A percentile compares a stretch with the other conserved stretches of the same genome.
Conservation (phyloP, 352 stramenopile species). For the Phytophthora agathidicida region DNA sequence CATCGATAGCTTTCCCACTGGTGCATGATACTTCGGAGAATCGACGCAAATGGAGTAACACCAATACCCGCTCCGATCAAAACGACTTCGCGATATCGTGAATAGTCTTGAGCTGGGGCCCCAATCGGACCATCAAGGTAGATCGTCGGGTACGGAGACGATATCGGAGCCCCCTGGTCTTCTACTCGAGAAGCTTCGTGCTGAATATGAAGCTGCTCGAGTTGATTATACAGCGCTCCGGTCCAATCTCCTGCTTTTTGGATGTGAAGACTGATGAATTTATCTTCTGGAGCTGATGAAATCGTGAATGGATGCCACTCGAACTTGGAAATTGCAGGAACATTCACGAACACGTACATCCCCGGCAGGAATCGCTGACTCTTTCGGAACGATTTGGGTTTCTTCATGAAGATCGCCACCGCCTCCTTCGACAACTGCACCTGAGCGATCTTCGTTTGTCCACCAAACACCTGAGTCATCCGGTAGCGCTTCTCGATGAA, state of each 20-base stretch:
- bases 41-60: slow-evolving; percentile 76
- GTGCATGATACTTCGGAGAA: slow-evolving; percentile 72
- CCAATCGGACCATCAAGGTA: slow-evolving; percentile 68
- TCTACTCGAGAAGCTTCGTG: slow-evolving; percentile 34
- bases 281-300: slow-evolving; percentile 80
- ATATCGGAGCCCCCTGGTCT: slow-evolving; percentile 23
- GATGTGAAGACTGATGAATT: slow-evolving; percentile 73
- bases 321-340: slow-evolving; percentile 73
- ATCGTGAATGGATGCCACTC: slow-evolving; percentile 93
- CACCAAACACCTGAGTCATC: slow-evolving; percentile 57
- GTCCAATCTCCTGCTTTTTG: slow-evolving; percentile 77
- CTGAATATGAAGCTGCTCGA: slow-evolving; percentile 44
- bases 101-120: slow-evolving; percentile 69
- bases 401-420: slow-evolving; percentile 71
- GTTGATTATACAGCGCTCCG: slow-evolving; percentile 47
- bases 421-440: slow-evolving; percentile 62
- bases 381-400: slow-evolving; percentile 57
- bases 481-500: slow-evolving; percentile 67
- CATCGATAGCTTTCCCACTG: slow-evolving; percentile 69
- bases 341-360: slow-evolving; percentile 88
- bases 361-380: slow-evolving; percentile 58
- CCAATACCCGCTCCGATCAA: slow-evolving; percentile 76
- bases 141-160: slow-evolving; percentile 51
- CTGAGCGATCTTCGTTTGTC: slow-evolving; percentile 51
- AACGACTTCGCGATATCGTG: slow-evolving; percentile 62